These are phyloP conservation scores for Halocafeteria seosinensis DNA, from an alignment of 108 stramenopile species.

Conservation along the genomic window DNA sequence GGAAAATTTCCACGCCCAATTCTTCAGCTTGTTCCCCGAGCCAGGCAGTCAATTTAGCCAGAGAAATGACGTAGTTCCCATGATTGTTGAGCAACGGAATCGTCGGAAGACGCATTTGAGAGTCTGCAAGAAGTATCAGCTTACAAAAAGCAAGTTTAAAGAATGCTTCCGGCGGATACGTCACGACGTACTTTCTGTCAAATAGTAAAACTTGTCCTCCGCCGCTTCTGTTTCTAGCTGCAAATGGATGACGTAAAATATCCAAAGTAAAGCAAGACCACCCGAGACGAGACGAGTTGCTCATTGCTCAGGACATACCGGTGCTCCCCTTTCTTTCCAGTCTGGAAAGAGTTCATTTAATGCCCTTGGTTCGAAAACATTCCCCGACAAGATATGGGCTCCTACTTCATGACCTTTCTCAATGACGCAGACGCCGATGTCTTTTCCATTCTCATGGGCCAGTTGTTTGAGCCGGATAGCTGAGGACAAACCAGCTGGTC, in stretches of 20 bases:
- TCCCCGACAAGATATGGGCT: constrained; percentile 87
- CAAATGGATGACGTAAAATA: background rate
- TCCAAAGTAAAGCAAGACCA: too few species aligned
- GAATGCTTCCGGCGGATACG: too few species aligned
- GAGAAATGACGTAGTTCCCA: constrained; percentile 82
- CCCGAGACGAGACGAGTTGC: too few species aligned
- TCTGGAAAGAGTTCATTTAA: constrained; percentile 78
- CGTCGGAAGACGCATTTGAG: constrained; percentile 38
- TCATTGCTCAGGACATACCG: too few species aligned
- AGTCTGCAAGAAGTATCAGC: background rate
- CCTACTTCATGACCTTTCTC: constrained; percentile 91
- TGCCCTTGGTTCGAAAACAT: constrained; percentile 92
- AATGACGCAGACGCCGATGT: constrained; percentile 82
- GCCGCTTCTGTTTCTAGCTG: constrained; percentile 55
- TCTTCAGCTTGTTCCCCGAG: constrained; percentile 81
- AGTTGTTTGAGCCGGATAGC: constrained; percentile 87
- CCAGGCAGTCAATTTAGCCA: constrained; percentile 76
- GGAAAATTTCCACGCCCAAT: constrained; percentile 88
- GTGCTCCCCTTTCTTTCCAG: constrained; percentile 36
- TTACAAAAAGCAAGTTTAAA: too few species aligned
- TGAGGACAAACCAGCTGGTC: constrained; percentile 71
- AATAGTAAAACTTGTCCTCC: constrained; percentile 59
- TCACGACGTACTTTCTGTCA: constrained; percentile 38
- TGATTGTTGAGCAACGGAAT: constrained; percentile 76
- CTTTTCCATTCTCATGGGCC: constrained; percentile 49